phyloP scores from a whole-genome alignment of 176 grass and related monocot species.

The Raddia guianensis region DNA sequence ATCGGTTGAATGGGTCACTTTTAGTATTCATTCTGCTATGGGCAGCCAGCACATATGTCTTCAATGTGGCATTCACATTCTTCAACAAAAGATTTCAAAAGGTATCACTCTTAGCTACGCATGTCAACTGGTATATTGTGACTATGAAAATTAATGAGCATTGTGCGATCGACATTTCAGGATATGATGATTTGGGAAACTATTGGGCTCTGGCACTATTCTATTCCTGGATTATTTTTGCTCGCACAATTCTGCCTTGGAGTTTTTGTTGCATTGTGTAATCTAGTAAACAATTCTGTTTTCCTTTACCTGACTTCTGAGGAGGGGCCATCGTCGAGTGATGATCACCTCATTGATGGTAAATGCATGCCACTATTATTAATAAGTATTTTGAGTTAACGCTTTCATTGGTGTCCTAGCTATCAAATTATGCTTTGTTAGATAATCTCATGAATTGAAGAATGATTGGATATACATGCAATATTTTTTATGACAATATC shows the following conservation, averaged over 20 bases:
- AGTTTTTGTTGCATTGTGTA: conserved; percentile 93
- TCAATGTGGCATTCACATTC: conserved; percentile 96
- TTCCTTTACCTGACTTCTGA: conserved; percentile 70
- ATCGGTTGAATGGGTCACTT: conserved; percentile 93
- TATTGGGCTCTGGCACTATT: conserved; percentile 97
- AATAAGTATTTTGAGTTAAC: conserved; percentile 25
- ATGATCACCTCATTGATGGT: conserved; percentile 85
- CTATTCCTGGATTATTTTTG: conserved; percentile 94
- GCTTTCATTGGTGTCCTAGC: background rate
- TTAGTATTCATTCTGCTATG: conserved; percentile 94
- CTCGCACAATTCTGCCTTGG: conserved; percentile 97
- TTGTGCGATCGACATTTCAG: conserved; percentile 54
- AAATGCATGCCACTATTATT: conserved; percentile 29
- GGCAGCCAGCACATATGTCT: conserved; percentile 93
- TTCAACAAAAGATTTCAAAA: conserved; percentile 97
- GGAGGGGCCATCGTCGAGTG: conserved; percentile 62
- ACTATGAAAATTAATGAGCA: conserved; percentile 30
- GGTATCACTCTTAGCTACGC: conserved; percentile 52
- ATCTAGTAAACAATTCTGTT: conserved; percentile 97
- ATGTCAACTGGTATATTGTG: conserved; percentile 23
- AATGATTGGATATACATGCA: conserved; percentile 5
- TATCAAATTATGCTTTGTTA: background rate
- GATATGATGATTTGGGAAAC: conserved; percentile 99
- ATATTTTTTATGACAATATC: background rate
- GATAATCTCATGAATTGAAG: conserved; percentile 31